These are phyloP conservation scores for Penicillium sp. DNA, from an alignment of 2,329 filamentous ascomycete species.

Conservation along the genomic window DNA sequence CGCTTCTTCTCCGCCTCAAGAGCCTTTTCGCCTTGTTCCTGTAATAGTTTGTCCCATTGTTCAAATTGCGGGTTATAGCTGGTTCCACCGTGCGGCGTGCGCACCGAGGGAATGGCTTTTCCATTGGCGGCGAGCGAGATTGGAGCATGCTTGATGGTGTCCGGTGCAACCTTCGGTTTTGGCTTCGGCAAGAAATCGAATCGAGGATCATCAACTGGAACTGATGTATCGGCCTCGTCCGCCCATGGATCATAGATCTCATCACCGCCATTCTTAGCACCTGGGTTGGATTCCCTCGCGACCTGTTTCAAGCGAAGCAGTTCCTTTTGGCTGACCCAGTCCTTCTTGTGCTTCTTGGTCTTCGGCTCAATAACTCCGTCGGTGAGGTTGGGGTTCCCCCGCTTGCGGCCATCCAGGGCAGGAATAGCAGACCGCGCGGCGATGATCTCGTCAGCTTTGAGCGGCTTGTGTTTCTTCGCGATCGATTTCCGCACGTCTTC, in stretches of 20 bases:
- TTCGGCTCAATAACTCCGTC: slow-evolving; percentile 63
- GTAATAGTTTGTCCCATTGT: slow-evolving; percentile 74
- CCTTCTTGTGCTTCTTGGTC: slow-evolving; percentile 67
- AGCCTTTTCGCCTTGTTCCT: slow-evolving; percentile 69
- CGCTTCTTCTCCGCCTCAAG: slow-evolving; percentile 73
- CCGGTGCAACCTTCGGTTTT: slow-evolving; percentile 63
- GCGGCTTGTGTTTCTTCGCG: slow-evolving; percentile 64
- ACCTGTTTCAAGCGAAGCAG: slow-evolving; percentile 69
- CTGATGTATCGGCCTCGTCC: slow-evolving; percentile 40
- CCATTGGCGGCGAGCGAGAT: slow-evolving; percentile 77
- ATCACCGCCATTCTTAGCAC: slow-evolving; percentile 53
- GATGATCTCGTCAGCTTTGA: slow-evolving; percentile 90
- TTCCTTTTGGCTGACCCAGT: slow-evolving; percentile 81
- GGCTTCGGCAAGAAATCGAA: slow-evolving; percentile 63
- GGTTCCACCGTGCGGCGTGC: slow-evolving; percentile 71
- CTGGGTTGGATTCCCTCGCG: slow-evolving; percentile 57
- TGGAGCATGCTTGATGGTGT: slow-evolving; percentile 68
- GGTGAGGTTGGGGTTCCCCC: slow-evolving; percentile 61
- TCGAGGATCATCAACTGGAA: slow-evolving; percentile 44
- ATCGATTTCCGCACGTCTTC: slow-evolving; percentile 58
- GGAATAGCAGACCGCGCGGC: slow-evolving; percentile 75
- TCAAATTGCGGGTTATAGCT: slow-evolving; percentile 89
- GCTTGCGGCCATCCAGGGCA: slow-evolving; percentile 72
- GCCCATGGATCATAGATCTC: slow-evolving; percentile 73
- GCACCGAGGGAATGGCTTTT: slow-evolving; percentile 70